phyloP scores from a whole-genome alignment of 129 eudicot genomes.

The Solidago caesia region DNA sequence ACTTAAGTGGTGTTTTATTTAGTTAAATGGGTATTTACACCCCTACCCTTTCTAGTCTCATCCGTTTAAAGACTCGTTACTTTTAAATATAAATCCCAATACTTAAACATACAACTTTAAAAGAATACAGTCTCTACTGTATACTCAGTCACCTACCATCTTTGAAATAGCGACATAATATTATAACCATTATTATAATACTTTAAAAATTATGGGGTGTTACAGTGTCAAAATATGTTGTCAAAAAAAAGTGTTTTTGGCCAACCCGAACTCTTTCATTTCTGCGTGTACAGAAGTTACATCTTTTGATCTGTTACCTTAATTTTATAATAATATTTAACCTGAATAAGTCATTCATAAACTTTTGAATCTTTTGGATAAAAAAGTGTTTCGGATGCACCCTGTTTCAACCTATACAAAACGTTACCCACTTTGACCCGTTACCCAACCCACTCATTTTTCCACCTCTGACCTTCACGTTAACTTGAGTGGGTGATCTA shows the following conservation, averaged over 20 bases:
- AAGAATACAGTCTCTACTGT: too few relatives aligned
- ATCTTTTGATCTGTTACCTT: background rate
- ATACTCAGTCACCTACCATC: too few relatives aligned
- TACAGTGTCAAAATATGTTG: too few relatives aligned
- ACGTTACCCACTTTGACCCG: background rate
- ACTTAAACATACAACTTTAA: too few relatives aligned
- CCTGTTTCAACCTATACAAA: conserved; percentile 6
- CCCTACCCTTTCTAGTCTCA: too few relatives aligned
- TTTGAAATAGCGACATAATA: too few relatives aligned
- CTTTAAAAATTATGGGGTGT: too few relatives aligned
- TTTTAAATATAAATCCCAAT: too few relatives aligned
- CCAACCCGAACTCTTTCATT: background rate
- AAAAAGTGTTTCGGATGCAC: background rate
- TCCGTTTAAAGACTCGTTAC: too few relatives aligned
- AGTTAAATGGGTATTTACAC: too few relatives aligned
- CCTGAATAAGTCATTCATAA: background rate
- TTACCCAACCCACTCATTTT: background rate
- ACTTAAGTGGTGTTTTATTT: too few relatives aligned
- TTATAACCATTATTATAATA: too few relatives aligned
- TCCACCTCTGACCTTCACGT: background rate
- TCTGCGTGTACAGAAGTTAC: background rate
- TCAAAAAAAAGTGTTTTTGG: background rate
- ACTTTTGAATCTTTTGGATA: background rate
- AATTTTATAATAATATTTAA: background rate
- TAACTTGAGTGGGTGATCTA: background rate